Conservation (phyloP, 345 rosid species). For the Dimocarpus longan region DNA sequence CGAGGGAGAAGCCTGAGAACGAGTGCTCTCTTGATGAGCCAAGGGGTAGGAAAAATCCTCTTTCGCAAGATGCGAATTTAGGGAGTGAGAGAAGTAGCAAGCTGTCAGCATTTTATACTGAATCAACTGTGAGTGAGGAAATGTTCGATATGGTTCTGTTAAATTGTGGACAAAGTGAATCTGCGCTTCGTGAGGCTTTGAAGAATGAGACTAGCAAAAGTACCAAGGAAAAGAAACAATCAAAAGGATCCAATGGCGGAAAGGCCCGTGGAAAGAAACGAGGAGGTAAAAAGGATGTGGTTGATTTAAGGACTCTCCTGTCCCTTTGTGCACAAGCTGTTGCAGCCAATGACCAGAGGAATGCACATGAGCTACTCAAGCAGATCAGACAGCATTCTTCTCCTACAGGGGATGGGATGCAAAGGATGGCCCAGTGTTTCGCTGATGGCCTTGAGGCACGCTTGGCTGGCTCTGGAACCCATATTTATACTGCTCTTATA, state of each 20-base stretch:
- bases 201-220: slow-evolving; percentile 34
- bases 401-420: slow-evolving; percentile 49
- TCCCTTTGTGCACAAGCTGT: slow-evolving; percentile 64
- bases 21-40: slow-evolving; percentile 18
- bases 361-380: slow-evolving; percentile 40
- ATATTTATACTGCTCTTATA: slow-evolving; percentile 34
- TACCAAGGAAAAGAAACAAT: slow-evolving; percentile 29
- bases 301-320: slow-evolving; percentile 57
- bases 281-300: slow-evolving; percentile 39
- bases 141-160: slow-evolving; percentile 59
- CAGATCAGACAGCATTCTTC: slow-evolving; percentile 54
- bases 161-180: slow-evolving; percentile 28
- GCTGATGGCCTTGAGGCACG: slow-evolving; percentile 52
- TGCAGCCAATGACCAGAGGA: slow-evolving; percentile 42
- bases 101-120: slow-evolving; percentile 47
- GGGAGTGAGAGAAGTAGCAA: slow-evolving; percentile 51
- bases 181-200: slow-evolving; percentile 39
- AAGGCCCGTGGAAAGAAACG: slow-evolving; percentile 44
- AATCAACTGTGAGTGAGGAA: slow-evolving; percentile 40
- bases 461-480: slow-evolving; percentile 51
- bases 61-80: slow-evolving; percentile 21
- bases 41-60: slow-evolving; percentile 50
- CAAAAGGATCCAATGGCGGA: slow-evolving; percentile 35
- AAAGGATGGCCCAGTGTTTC: slow-evolving; percentile 47
- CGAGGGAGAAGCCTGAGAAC: slow-evolving; percentile 27